Evolutionary conservation across 805 yeast genomes (phyloP), one percentile per base, ranked within the genome.

Genomic region (Candida coleopterorum): DNA sequence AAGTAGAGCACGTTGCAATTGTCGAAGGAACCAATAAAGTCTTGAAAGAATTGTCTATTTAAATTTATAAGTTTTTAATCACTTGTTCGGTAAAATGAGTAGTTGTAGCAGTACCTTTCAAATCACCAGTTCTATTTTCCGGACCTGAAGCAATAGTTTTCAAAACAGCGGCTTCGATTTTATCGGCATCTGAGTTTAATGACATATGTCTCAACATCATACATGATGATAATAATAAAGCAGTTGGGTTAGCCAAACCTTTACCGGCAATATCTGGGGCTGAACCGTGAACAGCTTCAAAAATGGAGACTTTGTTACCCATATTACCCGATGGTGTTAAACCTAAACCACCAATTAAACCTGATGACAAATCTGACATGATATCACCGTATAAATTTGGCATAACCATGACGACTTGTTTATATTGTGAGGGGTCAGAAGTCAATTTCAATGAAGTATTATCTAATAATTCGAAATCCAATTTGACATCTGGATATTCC

Each of bases 201-300:
- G 86, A 81, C 97, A 93, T 90, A 77, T 93, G 98, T 74, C 95
- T 85, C 76, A 93, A 82, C 97, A 93, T 90, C 97, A 93, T 93
- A 60, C 89, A 87, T 31, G 97, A 90, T 34, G 96, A 87, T 61
- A 93, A 77, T 63, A 93, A 75, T 60, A 93, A 70, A 40, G 98
- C 98, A 44, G 98, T 93, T 72, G 98, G 98, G 80, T 93, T 93
- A 48, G 98, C 98, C 63, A 86, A 79, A 62, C 95, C 94, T 77
- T 93, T 87, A 60, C 98, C 98, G 45, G 97, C 97, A 58, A 93
- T 93, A 66, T 93, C 98, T 53, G 98, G 98, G 46, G 98, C 98
- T 41, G 97, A 89, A 65, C 98, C 98, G 68, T 93, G 98, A 58
- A 93, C 98, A 48, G 98, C 98, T 79, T 93, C 98, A 65, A 93